phyloP scores from a whole-genome alignment of 2,329 filamentous ascomycete species.

The Fusarium anthophilum region DNA sequence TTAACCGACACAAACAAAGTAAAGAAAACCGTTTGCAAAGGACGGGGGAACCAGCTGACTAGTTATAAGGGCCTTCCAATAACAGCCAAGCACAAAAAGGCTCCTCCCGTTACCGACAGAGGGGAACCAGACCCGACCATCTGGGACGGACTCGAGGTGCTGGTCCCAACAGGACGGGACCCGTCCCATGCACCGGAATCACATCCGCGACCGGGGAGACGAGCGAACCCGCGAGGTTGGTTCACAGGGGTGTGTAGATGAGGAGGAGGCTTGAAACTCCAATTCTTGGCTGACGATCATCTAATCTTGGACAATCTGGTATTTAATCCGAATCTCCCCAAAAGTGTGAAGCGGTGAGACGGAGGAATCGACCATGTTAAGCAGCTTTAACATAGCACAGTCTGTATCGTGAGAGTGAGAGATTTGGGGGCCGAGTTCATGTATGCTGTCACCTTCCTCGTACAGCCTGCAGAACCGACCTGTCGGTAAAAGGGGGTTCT shows the following conservation, averaged over 20 bases:
- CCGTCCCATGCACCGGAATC: constrained; percentile 17
- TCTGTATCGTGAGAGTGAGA: background rate
- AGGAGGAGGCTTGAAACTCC: background rate
- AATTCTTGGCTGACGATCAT: background rate
- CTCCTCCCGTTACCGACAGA: constrained; percentile 27
- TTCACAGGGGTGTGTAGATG: background rate
- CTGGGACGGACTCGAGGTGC: background rate
- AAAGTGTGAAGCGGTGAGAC: constrained; percentile 25
- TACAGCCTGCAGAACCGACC: constrained; percentile 3
- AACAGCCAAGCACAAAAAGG: background rate
- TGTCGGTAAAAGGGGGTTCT: constrained; percentile 25
- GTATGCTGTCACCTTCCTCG: constrained; percentile 8
- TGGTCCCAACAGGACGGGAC: constrained; percentile 11
- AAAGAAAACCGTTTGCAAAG: background rate
- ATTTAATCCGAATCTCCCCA: background rate
- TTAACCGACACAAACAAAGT: background rate
- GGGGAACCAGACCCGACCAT: constrained; percentile 22
- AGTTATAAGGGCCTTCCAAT: constrained; percentile 11
- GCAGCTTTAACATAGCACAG: background rate
- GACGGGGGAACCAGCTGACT: constrained; percentile 7
- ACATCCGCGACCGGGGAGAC: constrained; percentile 13
- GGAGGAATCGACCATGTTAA: constrained; percentile 1
- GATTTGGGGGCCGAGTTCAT: background rate
- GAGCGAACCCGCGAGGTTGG: background rate
- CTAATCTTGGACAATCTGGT: constrained; percentile 3